Evolutionary conservation across 2,329 filamentous ascomycete species (phyloP), one percentile per base, ranked within the genome.

Genomic region (Alternaria angustiovoidea): DNA sequence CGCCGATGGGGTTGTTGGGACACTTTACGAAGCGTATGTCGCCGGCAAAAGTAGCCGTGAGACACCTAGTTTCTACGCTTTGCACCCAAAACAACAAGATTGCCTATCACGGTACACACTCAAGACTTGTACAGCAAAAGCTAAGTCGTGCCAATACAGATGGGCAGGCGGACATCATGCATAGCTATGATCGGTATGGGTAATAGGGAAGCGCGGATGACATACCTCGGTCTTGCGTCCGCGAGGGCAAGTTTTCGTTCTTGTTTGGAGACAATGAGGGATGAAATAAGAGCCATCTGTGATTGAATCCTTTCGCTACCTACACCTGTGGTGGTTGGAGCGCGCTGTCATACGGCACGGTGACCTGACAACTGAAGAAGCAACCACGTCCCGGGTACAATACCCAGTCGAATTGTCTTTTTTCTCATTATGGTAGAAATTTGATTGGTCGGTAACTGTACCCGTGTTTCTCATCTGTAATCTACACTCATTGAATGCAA

Each of bases 381-480:
- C 14, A 34, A 36, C 47, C 42, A 20, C 18, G 30, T 32, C 30
- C 26, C 39, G 30, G 54, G 30, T 43, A 57, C 20, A 20, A 22
- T 57, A 44, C 30, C 54, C 38, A 24, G 24, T 11, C 5, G 26
- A 30, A n/a, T 18, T 24, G 7, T 14, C 34, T 34, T 46, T 47
- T 43, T n/a, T 42, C 16, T 20, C 9, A 20, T 14, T 16, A 7
- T 6, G 18, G 12, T 28, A 12, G 54, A 28, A 11, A 47, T 26
- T 39, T 20, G 22, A 56, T 26, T 59, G 52, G 39, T 52, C 47
- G 57, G 57, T 34, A 51, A 38, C 32, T 46, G 62, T 57, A 64
- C 57, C 62, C 62, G 56, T 55, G 51, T 36, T 59, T 54, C 52
- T 51, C 36, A 48, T 26, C 62, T 55, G 32, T 5, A 51, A 62